Evolutionary conservation across 129 eudicot genomes (phyloP), one percentile per base, ranked within the genome.

Genomic region (Centaurea solstitialis): DNA sequence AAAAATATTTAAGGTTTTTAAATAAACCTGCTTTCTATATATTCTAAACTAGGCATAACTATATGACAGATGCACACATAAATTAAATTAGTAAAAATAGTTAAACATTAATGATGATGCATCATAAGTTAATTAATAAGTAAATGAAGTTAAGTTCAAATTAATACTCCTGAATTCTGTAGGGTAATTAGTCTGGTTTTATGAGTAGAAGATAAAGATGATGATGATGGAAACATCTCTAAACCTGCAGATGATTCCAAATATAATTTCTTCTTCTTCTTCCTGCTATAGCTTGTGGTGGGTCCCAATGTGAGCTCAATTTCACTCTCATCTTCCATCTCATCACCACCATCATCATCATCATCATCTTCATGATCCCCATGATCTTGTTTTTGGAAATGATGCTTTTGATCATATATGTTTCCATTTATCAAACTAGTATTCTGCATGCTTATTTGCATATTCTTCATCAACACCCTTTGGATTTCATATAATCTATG

Each of bases 221-320:
- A 6, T 57, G 65, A 18, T 57, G 65, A n/a, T 57, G 65, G 6
- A 57, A 57, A 17, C 22, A 57, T 57, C 65, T 22, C 65, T 57
- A 57, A 57, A n/a, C 65, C 22, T 57, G 65, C 5, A 9, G 61
- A 53, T 53, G 85, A 75, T 75, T 75, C 72, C n/a, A 71, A 76
- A 53, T 82, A 22, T 11, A 38, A 40, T 41, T n/a, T 35, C 72
- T 26, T 57, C 78, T 21, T 76, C 77, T 28, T 76, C 66, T 23
- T 76, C 67, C 71, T 45, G 12, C 70, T 62, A 28, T 72, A 73
- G 41, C 79, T 80, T 43, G 85, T 26, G 4, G 85, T 18, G 10
- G 81, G 86, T 11, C 73, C 86, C 66, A 82, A 28, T n/a, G 86
- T 82, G 77, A 82, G 86, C 68, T 82, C 86, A 68, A 82, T 76